These are phyloP conservation scores for Rhododendron williamsianum DNA, from an alignment of 148 eudicot species.

Conservation along the genomic window DNA sequence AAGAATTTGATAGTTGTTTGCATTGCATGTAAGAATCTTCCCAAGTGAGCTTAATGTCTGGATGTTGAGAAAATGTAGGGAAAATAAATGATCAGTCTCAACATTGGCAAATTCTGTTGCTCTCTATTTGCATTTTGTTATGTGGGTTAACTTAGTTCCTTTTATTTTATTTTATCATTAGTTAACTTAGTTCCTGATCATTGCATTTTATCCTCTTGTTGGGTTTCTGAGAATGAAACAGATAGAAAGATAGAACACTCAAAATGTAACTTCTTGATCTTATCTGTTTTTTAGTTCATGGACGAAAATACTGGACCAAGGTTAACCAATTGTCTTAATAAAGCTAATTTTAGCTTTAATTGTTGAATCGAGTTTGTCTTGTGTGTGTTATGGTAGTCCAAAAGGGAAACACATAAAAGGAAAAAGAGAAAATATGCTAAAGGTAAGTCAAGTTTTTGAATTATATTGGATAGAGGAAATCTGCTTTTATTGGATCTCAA, in stretches of 20 bases:
- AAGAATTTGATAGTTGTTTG: not conserved
- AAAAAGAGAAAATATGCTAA: not conserved
- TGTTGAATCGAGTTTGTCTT: not conserved
- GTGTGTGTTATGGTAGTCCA: not conserved
- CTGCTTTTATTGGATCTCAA: slow-evolving; percentile 14
- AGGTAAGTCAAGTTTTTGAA: not conserved
- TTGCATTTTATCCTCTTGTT: not conserved
- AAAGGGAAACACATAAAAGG: not conserved
- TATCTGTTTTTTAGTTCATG: not conserved
- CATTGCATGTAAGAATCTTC: not conserved
- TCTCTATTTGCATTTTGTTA: not conserved
- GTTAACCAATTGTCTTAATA: not conserved
- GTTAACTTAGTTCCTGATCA: not conserved
- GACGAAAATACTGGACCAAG: not conserved
- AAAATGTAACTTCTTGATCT: not conserved
- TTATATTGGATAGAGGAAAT: not conserved
- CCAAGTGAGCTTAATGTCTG: not conserved
- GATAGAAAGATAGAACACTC: not conserved
- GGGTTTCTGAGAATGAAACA: not conserved
- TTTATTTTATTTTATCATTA: too few species aligned
- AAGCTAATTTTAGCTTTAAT: not conserved
- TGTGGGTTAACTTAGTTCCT: not conserved
- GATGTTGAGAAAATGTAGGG: not conserved
- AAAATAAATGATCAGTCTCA: not conserved
- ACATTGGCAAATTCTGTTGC: not conserved